These are phyloP conservation scores for Dactylellina parvicollis DNA, from an alignment of 2,329 filamentous ascomycete genomes.

Conservation along the genomic window DNA sequence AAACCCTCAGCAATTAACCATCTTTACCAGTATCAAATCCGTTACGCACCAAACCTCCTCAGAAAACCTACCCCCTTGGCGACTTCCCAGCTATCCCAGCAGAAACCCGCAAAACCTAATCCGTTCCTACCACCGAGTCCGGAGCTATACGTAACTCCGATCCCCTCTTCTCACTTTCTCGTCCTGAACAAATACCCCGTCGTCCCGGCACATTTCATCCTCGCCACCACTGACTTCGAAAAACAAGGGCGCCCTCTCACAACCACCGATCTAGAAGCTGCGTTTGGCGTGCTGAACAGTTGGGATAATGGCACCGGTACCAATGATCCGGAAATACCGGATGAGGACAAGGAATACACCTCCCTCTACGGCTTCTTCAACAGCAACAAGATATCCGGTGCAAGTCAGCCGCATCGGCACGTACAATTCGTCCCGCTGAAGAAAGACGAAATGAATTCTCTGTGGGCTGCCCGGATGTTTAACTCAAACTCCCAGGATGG, in stretches of 20 bases:
- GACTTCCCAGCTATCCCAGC: background rate
- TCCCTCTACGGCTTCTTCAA: slow-evolving; percentile 56
- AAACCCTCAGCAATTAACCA: background rate
- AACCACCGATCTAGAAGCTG: slow-evolving; percentile 9
- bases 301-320: slow-evolving; percentile 5
- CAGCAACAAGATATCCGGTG: slow-evolving; percentile 54
- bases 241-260: slow-evolving; percentile 68
- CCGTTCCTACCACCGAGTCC: slow-evolving; percentile 39
- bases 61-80: slow-evolving; percentile 29
- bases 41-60: slow-evolving; percentile 48
- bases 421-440: slow-evolving; percentile 55
- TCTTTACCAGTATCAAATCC: slow-evolving; percentile 46
- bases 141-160: slow-evolving; percentile 57
- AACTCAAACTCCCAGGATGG: background rate
- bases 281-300: slow-evolving; percentile 12
- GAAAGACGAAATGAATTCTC: background rate
- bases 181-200: slow-evolving; percentile 81
- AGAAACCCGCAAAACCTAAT: slow-evolving; percentile 14
- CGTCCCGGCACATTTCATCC: slow-evolving; percentile 76
- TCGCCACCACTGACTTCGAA: slow-evolving; percentile 72
- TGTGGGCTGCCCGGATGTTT: slow-evolving; percentile 35
- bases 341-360: slow-evolving; percentile 1
- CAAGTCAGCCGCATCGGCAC: slow-evolving; percentile 57
- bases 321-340: background rate
- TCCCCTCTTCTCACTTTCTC: slow-evolving; percentile 69